Evolutionary conservation across 2,329 filamentous ascomycete genomes (phyloP).

Genomic region (Tympanopsis confertula): DNA sequence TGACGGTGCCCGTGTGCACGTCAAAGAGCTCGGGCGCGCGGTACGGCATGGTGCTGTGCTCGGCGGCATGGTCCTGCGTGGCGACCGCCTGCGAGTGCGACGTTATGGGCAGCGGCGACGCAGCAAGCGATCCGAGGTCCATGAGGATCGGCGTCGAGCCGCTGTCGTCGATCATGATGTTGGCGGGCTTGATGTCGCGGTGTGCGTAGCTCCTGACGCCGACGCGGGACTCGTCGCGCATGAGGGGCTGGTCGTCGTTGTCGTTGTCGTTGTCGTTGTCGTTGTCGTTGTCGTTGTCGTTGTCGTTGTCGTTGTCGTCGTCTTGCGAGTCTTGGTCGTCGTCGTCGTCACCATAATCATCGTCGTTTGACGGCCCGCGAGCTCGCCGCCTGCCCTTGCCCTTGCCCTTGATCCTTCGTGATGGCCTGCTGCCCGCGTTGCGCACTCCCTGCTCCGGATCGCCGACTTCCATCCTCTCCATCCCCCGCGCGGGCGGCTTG

Average conservation of each 20-base stretch:
- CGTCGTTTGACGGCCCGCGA: constrained; percentile 10
- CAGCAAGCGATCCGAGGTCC: constrained; percentile 58
- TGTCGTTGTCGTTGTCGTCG: constrained; percentile 2
- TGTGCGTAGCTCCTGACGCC: constrained; percentile 47
- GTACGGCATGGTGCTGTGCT: constrained; percentile 62
- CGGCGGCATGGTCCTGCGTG: constrained; percentile 58
- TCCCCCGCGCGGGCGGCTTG: constrained; percentile 35
- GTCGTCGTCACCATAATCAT: constrained; percentile 8
- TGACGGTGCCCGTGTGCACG: constrained; percentile 54
- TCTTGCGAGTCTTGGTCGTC: too few relatives aligned
- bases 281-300: constrained; percentile 5
- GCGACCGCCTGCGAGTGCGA: constrained; percentile 54
- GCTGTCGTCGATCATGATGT: constrained; percentile 61
- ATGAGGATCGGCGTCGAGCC: constrained; percentile 56
- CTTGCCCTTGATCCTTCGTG: constrained; percentile 20
- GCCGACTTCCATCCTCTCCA: constrained; percentile 41
- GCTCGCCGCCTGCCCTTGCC: constrained; percentile 23
- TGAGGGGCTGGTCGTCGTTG: constrained; percentile 3
- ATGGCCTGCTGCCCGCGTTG: constrained; percentile 28
- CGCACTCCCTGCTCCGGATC: constrained; percentile 30
- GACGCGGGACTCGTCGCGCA: constrained; percentile 5
- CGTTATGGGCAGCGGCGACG: constrained; percentile 54
- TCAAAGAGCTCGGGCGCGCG: constrained; percentile 61
- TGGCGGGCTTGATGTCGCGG: constrained; percentile 57
- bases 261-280: background rate